These are phyloP conservation scores for Chaetomium globosum DNA, from an alignment of 2,329 filamentous ascomycete genomes.

Conservation along the genomic window DNA sequence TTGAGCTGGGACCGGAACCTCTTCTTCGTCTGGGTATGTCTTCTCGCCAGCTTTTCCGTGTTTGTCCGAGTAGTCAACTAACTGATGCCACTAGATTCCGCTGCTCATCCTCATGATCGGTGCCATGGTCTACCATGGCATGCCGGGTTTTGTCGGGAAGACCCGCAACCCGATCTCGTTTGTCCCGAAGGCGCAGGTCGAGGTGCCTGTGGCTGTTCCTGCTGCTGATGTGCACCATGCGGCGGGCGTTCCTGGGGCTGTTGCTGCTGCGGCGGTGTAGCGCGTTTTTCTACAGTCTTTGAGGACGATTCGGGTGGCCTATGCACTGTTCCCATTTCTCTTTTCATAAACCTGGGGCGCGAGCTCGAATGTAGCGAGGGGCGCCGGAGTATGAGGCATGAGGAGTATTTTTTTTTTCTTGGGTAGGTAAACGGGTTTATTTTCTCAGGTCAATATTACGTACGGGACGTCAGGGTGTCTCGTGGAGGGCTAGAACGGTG, in stretches of 20 bases:
- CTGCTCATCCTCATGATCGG: constrained; percentile 29
- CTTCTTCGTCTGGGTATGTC: constrained; percentile 67
- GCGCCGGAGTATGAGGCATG: background rate
- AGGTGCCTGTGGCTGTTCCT: constrained; percentile 3
- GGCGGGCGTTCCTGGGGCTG: background rate
- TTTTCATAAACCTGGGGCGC: background rate
- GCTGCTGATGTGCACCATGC: background rate
- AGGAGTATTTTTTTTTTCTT: background rate
- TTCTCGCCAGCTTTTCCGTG: constrained; percentile 48
- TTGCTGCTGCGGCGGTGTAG: constrained; percentile 5
- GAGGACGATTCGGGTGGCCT: background rate
- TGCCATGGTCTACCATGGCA: constrained; percentile 27
- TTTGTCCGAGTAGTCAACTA: constrained; percentile 62
- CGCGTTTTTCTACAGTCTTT: background rate
- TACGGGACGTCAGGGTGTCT: background rate
- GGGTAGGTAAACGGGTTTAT: background rate
- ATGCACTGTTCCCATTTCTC: background rate
- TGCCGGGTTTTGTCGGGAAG: constrained; percentile 17
- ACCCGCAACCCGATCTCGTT: constrained; percentile 10
- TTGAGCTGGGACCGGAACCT: constrained; percentile 66
- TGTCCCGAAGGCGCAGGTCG: constrained; percentile 9
- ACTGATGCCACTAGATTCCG: constrained; percentile 23
- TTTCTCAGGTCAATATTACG: background rate
- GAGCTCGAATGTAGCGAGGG: background rate
- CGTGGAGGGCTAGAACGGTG: background rate